Evolutionary conservation across 306 rosid genomes (phyloP), one percentile per base, ranked within the genome.

Genomic region (Ormosia semicastrata): DNA sequence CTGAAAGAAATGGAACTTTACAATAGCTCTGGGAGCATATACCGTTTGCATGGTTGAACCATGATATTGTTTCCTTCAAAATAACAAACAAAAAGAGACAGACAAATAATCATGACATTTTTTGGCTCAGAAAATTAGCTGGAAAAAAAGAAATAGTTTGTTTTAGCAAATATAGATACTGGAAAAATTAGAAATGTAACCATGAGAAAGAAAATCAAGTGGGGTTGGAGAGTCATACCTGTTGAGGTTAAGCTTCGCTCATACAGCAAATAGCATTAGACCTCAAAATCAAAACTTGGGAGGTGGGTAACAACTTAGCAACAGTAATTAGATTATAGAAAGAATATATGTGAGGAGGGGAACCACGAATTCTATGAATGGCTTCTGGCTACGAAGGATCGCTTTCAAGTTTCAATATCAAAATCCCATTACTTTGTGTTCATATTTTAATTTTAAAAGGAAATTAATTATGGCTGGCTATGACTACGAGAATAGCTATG

Each of bases 31-130:
- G 34, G 85, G 62, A 87, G 88, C 82, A 77, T 69, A 82, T 57
- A 78, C 85, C 80, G 60, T 91, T 91, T 88, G 18, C 95, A 91
- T 89, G 89, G 81, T 71, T 86, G 85, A 67, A 89, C 89, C 93
- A 89, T 88, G 59, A 81, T 87, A 91, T n/a, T 78, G 40, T 8
- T 15, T 17, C 88, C 88, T 87, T 87, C 75, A 40, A 24, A 67
- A 68, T 24, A 44, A 29, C 36, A 6, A 44, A 8, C 34, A 10
- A 65, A 5, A 15, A 56, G 2, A 5, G 37, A 3, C 37, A 30
- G 37, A 58, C 13, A 58, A 29, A 58, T 17, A 14, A 63, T 6
- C 12, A 37, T 4, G 69, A n/a, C 15, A 60, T 29, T 14, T 49
- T 49, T 64, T 33, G 36, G 17, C 59, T 30, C 18, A 65, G 8